Conservation (phyloP, 75 land plant species). For the Sequoia sempervirens region DNA sequence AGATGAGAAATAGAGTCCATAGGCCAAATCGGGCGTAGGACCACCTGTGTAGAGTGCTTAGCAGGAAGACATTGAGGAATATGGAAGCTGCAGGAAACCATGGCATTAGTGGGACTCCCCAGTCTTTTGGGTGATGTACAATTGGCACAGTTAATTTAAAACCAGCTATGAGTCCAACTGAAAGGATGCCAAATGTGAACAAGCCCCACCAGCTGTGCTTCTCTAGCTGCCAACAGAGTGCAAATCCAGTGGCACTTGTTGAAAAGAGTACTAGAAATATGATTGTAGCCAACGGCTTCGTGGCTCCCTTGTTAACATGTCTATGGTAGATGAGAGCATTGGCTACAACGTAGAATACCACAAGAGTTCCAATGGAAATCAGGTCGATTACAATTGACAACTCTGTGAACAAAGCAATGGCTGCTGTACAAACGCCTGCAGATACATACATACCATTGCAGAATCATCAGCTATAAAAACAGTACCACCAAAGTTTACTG, state of each 20-base stretch:
- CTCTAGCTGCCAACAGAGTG: conserved; percentile 51
- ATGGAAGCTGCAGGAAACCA: conserved; percentile 73
- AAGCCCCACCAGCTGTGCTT: conserved; percentile 30
- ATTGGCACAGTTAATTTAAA: conserved; percentile 39
- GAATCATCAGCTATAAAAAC: neutral
- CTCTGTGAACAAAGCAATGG: conserved; percentile 67
- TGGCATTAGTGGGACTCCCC: conserved; percentile 77
- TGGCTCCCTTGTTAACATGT: conserved; percentile 29
- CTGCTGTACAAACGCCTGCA: conserved; percentile 71
- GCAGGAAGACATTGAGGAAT: conserved; percentile 71
- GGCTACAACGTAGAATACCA: conserved; percentile 85
- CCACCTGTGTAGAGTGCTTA: conserved; percentile 40
- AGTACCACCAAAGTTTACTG: no score
- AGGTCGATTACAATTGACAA: conserved; percentile 59
- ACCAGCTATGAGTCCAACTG: conserved; percentile 19
- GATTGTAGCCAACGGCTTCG: conserved; percentile 28
- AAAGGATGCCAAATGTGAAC: conserved; percentile 17
- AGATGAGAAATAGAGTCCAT: conserved; percentile 39
- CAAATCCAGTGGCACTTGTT: conserved; percentile 39
- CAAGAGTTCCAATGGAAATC: conserved; percentile 72
- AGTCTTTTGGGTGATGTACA: conserved; percentile 18
- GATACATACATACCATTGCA: neutral
- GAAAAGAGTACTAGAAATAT: conserved; percentile 48
- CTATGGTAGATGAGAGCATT: conserved; percentile 72
- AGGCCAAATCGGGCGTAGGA: conserved; percentile 52